phyloP scores from a whole-genome alignment of 2,329 filamentous ascomycete species.

The Apiospora phragmitis region DNA sequence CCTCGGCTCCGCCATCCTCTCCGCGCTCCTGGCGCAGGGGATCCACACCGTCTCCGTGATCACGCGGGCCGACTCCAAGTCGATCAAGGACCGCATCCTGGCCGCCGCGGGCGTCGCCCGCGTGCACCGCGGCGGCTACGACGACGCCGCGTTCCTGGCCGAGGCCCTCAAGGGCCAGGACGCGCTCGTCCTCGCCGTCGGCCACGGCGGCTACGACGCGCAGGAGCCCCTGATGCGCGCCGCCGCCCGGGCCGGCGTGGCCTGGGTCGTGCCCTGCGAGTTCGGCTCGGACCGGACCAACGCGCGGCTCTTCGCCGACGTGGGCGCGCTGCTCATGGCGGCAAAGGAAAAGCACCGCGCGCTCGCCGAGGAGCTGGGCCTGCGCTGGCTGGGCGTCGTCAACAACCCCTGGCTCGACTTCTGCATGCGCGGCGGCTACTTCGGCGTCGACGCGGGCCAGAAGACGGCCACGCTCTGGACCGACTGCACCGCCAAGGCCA shows the following conservation, averaged over 20 bases:
- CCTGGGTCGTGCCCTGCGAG: slow-evolving; percentile 33
- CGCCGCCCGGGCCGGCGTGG: slow-evolving; percentile 31
- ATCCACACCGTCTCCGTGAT: slow-evolving; percentile 34
- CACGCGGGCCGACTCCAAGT: slow-evolving; percentile 27
- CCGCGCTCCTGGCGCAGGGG: slow-evolving; percentile 27
- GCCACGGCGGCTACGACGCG: slow-evolving; percentile 20
- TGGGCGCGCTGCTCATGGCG: slow-evolving; percentile 19
- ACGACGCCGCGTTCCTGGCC: slow-evolving; percentile 26
- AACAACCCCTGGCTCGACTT: slow-evolving; percentile 36
- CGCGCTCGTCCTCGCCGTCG: slow-evolving; percentile 31
- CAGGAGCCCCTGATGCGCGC: slow-evolving; percentile 32
- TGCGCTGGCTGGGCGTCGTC: slow-evolving; percentile 3
- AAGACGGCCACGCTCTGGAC: slow-evolving; percentile 32
- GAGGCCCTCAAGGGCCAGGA: slow-evolving; percentile 33
- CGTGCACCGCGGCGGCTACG: slow-evolving; percentile 23
- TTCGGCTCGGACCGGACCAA: slow-evolving; percentile 31
- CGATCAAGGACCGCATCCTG: slow-evolving; percentile 21
- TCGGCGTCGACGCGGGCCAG: slow-evolving; percentile 33
- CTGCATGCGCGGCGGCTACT: slow-evolving; percentile 27
- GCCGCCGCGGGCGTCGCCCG: slow-evolving; percentile 2
- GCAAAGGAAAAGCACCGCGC: slow-evolving; percentile 24
- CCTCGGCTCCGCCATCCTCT: slow-evolving; percentile 30
- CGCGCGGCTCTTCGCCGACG: slow-evolving; percentile 23
- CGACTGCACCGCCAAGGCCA: slow-evolving; percentile 29
- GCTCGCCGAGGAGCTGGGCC: background rate